Conservation (phyloP, 805 yeast species). For the Lachancea waltii region DNA sequence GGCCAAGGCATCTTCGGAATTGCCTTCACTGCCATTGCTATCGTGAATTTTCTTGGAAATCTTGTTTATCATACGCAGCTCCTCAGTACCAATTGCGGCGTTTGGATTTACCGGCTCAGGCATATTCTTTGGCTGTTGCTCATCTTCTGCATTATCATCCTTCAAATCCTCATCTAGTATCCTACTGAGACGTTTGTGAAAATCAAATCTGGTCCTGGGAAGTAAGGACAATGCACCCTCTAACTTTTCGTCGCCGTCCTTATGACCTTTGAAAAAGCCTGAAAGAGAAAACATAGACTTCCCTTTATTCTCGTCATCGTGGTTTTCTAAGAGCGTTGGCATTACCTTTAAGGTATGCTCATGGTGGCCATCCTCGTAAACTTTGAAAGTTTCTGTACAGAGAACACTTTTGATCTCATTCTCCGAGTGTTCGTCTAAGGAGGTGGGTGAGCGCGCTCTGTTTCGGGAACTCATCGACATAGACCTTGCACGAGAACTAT, state of each 20-base stretch:
- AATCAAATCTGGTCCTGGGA: slow-evolving; percentile 13
- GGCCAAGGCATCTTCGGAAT: slow-evolving; percentile 6
- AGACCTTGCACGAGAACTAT: slow-evolving; percentile 6
- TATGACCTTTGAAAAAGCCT: slow-evolving; percentile 21
- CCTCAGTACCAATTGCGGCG: slow-evolving; percentile 46
- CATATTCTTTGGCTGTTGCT: slow-evolving; percentile 13
- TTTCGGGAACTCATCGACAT: slow-evolving; percentile 7
- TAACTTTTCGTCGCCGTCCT: slow-evolving; percentile 17
- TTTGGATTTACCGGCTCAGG: slow-evolving; percentile 25
- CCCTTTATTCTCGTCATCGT: slow-evolving; percentile 12
- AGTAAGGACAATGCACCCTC: slow-evolving; percentile 21
- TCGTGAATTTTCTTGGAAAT: slow-evolving; percentile 43
- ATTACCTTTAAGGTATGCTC: slow-evolving; percentile 22
- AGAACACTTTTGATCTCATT: slow-evolving; percentile 13
- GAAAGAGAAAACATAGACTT: slow-evolving; percentile 21
- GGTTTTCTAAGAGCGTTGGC: slow-evolving; percentile 14
- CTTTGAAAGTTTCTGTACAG: slow-evolving; percentile 20
- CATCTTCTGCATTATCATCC: slow-evolving; percentile 9
- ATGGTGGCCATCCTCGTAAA: slow-evolving; percentile 25
- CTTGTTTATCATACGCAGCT: slow-evolving; percentile 42
- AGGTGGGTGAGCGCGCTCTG: slow-evolving; percentile 6
- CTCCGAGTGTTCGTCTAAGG: slow-evolving; percentile 4
- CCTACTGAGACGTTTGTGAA: slow-evolving; percentile 13
- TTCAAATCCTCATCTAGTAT: slow-evolving; percentile 11
- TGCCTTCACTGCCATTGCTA: slow-evolving; percentile 24